Conservation (phyloP, 1,284 basidiomycete genomes). For the Moesziomyces sp. region DNA sequence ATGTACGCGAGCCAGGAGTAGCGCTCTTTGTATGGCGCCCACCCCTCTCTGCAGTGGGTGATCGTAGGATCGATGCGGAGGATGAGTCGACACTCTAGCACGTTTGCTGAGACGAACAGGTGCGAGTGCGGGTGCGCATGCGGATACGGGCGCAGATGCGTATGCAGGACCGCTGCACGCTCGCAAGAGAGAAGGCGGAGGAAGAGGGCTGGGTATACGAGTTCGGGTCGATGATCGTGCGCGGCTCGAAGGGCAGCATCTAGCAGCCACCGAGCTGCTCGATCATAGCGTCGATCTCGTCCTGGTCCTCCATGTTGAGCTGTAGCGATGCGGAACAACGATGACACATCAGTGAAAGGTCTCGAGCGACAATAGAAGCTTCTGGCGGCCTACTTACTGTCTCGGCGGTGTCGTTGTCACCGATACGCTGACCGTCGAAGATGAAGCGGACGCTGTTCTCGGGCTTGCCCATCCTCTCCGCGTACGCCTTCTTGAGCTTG, state of each 20-base stretch:
- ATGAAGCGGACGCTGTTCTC: slow-evolving; percentile 66
- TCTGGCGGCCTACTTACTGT: slow-evolving; percentile 50
- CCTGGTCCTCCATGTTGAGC: slow-evolving; percentile 66
- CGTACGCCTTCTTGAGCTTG: slow-evolving; percentile 93
- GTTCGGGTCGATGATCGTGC: background rate
- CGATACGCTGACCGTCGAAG: slow-evolving; percentile 65
- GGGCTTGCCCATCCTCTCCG: slow-evolving; percentile 86
- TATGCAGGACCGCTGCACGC: background rate
- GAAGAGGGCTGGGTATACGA: slow-evolving; percentile 21
- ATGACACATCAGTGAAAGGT: too few relatives aligned
- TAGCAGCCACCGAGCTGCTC: slow-evolving; percentile 64
- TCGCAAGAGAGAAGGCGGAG: too few relatives aligned
- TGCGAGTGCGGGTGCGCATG: background rate
- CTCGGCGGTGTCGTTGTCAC: slow-evolving; percentile 66
- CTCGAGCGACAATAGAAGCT: too few relatives aligned
- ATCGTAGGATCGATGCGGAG: background rate
- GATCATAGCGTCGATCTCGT: slow-evolving; percentile 67
- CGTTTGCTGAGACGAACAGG: background rate
- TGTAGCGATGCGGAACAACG: slow-evolving; percentile 14
- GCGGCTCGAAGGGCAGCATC: background rate
- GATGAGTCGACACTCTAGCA: background rate
- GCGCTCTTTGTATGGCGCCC: background rate
- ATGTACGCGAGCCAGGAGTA: too few relatives aligned
- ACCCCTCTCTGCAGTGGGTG: background rate
- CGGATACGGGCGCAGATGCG: background rate